Conservation (phyloP, 192 early-diverging fungal genomes). For the Coemansia sp. region DNA sequence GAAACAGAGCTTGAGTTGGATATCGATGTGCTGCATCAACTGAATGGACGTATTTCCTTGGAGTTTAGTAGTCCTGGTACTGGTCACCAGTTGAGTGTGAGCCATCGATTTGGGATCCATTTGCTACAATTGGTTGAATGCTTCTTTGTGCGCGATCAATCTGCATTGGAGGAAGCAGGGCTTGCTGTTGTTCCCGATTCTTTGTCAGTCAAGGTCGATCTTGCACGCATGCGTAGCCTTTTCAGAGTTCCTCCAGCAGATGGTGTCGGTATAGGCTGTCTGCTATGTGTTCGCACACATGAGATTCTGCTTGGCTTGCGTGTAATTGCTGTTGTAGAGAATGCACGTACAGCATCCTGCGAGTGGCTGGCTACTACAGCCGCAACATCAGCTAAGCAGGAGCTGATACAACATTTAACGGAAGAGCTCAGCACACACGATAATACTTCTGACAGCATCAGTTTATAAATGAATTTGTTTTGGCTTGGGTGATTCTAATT, state of each 20-base stretch:
- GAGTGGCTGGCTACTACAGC: background rate
- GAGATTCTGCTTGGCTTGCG: background rate
- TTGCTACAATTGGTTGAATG: constrained; percentile 25
- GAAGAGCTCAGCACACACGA: background rate
- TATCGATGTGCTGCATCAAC: constrained; percentile 7
- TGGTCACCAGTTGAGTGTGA: constrained; percentile 20
- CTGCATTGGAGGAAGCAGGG: background rate
- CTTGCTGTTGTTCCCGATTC: background rate
- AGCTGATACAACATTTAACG: background rate
- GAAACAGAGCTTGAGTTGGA: constrained; percentile 5
- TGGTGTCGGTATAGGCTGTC: constrained; percentile 15
- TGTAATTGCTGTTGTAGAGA: background rate
- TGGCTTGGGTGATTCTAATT: background rate
- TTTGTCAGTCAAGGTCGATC: background rate
- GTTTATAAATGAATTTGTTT: background rate
- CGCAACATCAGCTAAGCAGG: background rate
- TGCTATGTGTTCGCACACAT: constrained; percentile 12
- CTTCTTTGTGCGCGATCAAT: constrained; percentile 3
- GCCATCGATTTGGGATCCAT: constrained; percentile 37
- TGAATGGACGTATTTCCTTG: constrained; percentile 31
- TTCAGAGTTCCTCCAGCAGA: constrained; percentile 31
- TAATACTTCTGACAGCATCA: background rate
- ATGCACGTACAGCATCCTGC: background rate
- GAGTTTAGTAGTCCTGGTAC: constrained; percentile 44
- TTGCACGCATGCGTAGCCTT: constrained; percentile 9